phyloP scores from a whole-genome alignment of 2,329 filamentous ascomycete species.

The Colletotrichum sp. region DNA sequence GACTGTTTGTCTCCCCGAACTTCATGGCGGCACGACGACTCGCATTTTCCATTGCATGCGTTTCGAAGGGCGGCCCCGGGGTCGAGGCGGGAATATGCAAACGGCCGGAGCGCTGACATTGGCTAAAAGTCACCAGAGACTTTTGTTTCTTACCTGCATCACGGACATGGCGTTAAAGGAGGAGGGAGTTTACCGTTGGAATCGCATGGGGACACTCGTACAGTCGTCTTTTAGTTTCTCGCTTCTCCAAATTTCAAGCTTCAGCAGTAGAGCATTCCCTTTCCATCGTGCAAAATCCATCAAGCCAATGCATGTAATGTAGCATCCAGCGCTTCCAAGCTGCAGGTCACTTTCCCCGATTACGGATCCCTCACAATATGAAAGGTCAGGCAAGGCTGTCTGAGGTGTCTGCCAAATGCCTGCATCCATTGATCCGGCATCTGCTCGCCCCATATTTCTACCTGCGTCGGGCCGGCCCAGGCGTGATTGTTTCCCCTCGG shows the following conservation, averaged over 20 bases:
- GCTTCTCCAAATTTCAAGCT: neutral
- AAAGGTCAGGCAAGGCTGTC: neutral
- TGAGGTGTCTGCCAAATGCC: neutral
- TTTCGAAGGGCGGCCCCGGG: neutral
- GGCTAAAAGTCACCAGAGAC: neutral
- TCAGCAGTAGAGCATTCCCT: neutral
- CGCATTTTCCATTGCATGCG: neutral
- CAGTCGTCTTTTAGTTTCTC: neutral
- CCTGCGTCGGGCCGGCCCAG: neutral
- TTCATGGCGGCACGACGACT: neutral
- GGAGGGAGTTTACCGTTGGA: neutral
- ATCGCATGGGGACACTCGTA: neutral
- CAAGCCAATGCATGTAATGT: neutral
- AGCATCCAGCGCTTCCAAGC: neutral
- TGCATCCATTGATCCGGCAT: conserved; percentile 2
- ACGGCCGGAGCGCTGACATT: neutral
- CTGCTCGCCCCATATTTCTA: neutral
- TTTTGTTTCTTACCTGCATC: neutral
- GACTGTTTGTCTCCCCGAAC: neutral
- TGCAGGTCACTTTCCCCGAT: neutral
- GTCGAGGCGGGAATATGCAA: neutral
- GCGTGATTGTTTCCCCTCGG: conserved; percentile 2
- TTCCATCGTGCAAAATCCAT: no score
- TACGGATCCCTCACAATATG: neutral
- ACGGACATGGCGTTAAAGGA: conserved; percentile 5